phyloP scores from a whole-genome alignment of 805 yeast species.

The Grigorovia transvaalensis region DNA sequence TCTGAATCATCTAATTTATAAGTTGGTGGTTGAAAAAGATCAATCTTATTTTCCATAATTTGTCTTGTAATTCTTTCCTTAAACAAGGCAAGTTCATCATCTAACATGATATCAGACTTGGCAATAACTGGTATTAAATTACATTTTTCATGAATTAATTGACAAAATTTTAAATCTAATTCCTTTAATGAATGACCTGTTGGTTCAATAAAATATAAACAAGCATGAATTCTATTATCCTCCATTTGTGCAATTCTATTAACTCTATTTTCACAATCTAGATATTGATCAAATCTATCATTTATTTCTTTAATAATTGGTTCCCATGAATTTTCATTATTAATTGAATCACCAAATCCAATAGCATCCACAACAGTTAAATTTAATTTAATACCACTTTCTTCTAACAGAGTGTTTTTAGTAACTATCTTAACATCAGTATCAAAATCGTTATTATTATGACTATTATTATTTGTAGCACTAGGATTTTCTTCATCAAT shows the following conservation, averaged over 20 bases:
- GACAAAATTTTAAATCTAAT: slow-evolving; percentile 81
- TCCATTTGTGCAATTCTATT: slow-evolving; percentile 51
- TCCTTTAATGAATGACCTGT: slow-evolving; percentile 90
- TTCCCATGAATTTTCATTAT: slow-evolving; percentile 72
- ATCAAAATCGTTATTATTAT: slow-evolving; percentile 3
- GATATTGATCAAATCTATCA: slow-evolving; percentile 71
- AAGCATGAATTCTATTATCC: slow-evolving; percentile 88
- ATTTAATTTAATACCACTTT: slow-evolving; percentile 81
- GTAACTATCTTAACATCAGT: slow-evolving; percentile 46
- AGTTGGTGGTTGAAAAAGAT: slow-evolving; percentile 64
- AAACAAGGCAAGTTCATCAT: slow-evolving; percentile 68
- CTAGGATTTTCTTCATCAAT: slow-evolving; percentile 5
- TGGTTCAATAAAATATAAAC: slow-evolving; percentile 90
- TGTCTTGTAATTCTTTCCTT: slow-evolving; percentile 73
- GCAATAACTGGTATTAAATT: slow-evolving; percentile 92
- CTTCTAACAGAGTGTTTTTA: slow-evolving; percentile 67
- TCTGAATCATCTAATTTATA: slow-evolving; percentile 83
- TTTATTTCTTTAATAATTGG: slow-evolving; percentile 88
- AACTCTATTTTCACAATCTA: slow-evolving; percentile 81
- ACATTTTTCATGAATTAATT: slow-evolving; percentile 78
- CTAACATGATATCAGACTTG: slow-evolving; percentile 85
- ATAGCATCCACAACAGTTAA: slow-evolving; percentile 82
- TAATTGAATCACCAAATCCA: slow-evolving; percentile 87
- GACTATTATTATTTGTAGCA: slow-evolving; percentile 4
- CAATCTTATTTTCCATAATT: slow-evolving; percentile 61